Evolutionary conservation across 106 monocot genomes (phyloP), one percentile per base, ranked within the genome.

Genomic region (Triglochin maritima): DNA sequence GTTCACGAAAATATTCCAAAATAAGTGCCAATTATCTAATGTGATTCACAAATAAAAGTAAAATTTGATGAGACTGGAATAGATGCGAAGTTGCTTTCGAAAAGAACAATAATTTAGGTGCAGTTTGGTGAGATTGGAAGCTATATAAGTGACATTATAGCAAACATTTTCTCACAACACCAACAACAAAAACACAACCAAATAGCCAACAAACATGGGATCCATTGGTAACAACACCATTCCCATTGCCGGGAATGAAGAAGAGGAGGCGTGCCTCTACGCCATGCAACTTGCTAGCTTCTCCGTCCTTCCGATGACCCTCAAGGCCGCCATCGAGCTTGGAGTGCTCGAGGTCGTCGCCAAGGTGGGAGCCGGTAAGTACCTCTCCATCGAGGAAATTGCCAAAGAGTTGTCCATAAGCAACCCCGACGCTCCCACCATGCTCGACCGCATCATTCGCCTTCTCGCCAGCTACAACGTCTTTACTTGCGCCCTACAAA

Each of bases 281-380:
- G 72, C 72, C 53, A 50, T 72, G 72, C 50, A 71, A 3, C 69
- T 78, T 46, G 65, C 61, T 29, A 73, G 72, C 44, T 56, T 29
- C 47, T 73, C 73, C 58, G 53, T 73, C 57, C 81, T 81, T 4
- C 77, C 81, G 13, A 77, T 77, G 77, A 77, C 72, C 15, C 76
- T 81, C 7, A 81, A 69, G 65, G 70, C 73, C 64, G 69, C 66
- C 46, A 70, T 74, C 65, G 78, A 82, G 74, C 74, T 78, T 12
- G 69, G 58, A 3, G 67, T 70, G 17, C 74, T 77, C 4, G 72
- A 73, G 42, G 59, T 71, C 67, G 61, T 77, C 50, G 68, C 16
- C 8, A 11, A 2, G 44, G 78, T 53, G 2, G 68, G 77, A 12
- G 56, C 48, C 1, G 69, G 71, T 0, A 48, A 7, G 42, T 14